Percentiles rank a stretch among this genome's conserved stretches.
These are phyloP conservation scores for Trypanosoma caninum DNA, from an alignment of 208 protist species.

Conservation along the genomic window DNA sequence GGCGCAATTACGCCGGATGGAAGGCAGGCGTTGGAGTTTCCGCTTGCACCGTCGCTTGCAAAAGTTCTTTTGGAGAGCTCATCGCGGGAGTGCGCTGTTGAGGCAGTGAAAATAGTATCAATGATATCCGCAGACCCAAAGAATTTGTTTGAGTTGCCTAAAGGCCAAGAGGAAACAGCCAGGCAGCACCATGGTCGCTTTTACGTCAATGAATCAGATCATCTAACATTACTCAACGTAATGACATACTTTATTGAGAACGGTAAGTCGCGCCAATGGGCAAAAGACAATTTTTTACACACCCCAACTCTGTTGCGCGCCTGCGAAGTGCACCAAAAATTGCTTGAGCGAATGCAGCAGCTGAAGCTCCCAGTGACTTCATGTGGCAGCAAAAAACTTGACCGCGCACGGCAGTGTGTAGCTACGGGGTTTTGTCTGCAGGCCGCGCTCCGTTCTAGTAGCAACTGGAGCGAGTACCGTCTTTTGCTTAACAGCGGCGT, in stretches of 20 bases:
- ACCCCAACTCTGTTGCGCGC: conserved; percentile 87
- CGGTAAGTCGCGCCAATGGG: conserved; percentile 92
- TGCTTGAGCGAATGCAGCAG: conserved; percentile 95
- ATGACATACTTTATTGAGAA: conserved; percentile 96
- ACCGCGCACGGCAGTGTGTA: conserved; percentile 94
- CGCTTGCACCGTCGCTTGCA: conserved; percentile 95
- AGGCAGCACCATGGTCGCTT: conserved; percentile 94
- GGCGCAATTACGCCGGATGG: conserved; percentile 96
- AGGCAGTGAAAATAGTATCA: conserved; percentile 94
- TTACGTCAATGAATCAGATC: conserved; percentile 96
- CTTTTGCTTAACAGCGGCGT: conserved; percentile 96
- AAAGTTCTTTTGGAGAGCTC: conserved; percentile 94
- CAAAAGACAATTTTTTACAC: conserved; percentile 97
- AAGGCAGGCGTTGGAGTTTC: conserved; percentile 97
- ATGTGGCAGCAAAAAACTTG: conserved; percentile 66
- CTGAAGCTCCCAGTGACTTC: conserved; percentile 56
- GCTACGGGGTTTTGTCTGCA: conserved; percentile 96
- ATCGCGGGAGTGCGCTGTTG: conserved; percentile 78
- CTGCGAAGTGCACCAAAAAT: conserved; percentile 95
- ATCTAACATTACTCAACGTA: conserved; percentile 99
- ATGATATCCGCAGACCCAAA: conserved; percentile 95
- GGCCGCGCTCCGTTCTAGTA: conserved; percentile 90
- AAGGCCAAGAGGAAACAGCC: conserved; percentile 67
- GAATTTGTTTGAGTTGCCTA: conserved; percentile 95
- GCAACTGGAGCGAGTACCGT: conserved; percentile 95